A percentile compares a stretch with the other conserved stretches of the same genome.
These are phyloP conservation scores for Diaporthe helianthi DNA, from an alignment of 2,329 filamentous ascomycete genomes.

Conservation along the genomic window DNA sequence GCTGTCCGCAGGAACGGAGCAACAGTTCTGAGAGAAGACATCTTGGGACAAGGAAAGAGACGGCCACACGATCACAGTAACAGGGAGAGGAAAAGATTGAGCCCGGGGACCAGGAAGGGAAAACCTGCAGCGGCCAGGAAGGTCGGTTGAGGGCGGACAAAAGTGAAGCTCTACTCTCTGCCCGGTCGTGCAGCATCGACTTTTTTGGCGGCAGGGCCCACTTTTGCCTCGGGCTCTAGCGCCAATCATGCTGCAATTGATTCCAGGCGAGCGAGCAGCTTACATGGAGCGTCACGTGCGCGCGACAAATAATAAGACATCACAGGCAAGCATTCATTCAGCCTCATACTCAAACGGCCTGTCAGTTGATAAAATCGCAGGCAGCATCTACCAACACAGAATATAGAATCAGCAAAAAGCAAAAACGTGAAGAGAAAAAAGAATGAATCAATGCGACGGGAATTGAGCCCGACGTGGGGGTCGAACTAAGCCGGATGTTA, in stretches of 20 bases:
- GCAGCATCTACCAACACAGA: not conserved
- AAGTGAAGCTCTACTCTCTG: constrained; percentile 22
- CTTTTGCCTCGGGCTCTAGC: not conserved
- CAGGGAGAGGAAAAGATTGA: constrained; percentile 22
- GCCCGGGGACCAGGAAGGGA: constrained; percentile 26
- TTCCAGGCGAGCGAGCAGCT: not conserved
- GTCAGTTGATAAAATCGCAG: too few relatives aligned
- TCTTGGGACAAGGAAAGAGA: constrained; percentile 55
- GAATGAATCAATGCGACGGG: constrained; percentile 33
- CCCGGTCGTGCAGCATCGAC: constrained; percentile 28
- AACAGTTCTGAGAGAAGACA: constrained; percentile 83
- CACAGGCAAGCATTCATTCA: not conserved
- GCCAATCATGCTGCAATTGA: constrained; percentile 34
- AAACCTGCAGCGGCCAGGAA: constrained; percentile 22
- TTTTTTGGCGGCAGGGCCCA: constrained; percentile 35
- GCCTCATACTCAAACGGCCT: not conserved
- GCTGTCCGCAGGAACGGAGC: constrained; percentile 84
- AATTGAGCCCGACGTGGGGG: constrained; percentile 41
- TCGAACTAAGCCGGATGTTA: constrained; percentile 35
- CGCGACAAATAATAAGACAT: constrained; percentile 7
- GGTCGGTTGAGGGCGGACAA: constrained; percentile 26
- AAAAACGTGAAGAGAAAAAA: constrained; percentile 17
- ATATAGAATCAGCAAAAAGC: not conserved
- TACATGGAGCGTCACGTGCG: constrained; percentile 8
- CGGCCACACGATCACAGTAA: constrained; percentile 39